Conservation (phyloP, 441 rosid species). For the Isatis lusitanica region DNA sequence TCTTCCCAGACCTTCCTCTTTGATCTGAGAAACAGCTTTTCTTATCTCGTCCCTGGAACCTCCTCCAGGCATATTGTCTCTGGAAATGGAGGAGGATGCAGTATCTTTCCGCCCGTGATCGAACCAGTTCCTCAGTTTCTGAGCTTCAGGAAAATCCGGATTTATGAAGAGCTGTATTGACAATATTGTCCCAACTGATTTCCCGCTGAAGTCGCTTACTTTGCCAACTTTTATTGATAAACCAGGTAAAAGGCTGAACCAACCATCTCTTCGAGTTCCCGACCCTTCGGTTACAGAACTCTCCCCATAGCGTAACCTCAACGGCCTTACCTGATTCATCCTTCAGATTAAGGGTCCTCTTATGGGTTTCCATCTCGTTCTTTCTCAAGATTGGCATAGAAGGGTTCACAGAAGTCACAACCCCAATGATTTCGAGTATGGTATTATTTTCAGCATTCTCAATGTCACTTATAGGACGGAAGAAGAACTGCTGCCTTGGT, state of each 20-base stretch:
- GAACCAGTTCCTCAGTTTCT: conserved; percentile 65
- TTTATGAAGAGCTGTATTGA: conserved; percentile 76
- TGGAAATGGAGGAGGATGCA: conserved; percentile 69
- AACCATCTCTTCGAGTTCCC: conserved; percentile 62
- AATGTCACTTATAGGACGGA: conserved; percentile 66
- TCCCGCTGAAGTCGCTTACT: conserved; percentile 83
- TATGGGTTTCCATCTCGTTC: conserved; percentile 92
- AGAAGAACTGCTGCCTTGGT: conserved; percentile 77
- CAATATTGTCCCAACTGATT: conserved; percentile 72
- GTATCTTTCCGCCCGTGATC: conserved; percentile 63
- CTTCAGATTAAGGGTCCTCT: conserved; percentile 67
- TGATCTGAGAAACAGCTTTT: conserved; percentile 74
- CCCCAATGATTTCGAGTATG: conserved; percentile 67
- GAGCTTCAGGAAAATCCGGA: conserved; percentile 80
- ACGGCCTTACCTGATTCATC: conserved; percentile 72
- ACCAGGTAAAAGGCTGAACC: conserved; percentile 64
- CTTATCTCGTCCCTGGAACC: conserved; percentile 61
- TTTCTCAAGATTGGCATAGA: conserved; percentile 72
- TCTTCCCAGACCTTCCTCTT: conserved; percentile 83
- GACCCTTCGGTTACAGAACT: conserved; percentile 78
- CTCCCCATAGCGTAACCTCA: conserved; percentile 87
- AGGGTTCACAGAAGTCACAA: conserved; percentile 68
- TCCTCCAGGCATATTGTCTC: conserved; percentile 52
- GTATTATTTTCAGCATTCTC: conserved; percentile 66
- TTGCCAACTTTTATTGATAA: conserved; percentile 81